Conservation (phyloP, 73 alveolate species). For the Paramecium sexaurelia region DNA sequence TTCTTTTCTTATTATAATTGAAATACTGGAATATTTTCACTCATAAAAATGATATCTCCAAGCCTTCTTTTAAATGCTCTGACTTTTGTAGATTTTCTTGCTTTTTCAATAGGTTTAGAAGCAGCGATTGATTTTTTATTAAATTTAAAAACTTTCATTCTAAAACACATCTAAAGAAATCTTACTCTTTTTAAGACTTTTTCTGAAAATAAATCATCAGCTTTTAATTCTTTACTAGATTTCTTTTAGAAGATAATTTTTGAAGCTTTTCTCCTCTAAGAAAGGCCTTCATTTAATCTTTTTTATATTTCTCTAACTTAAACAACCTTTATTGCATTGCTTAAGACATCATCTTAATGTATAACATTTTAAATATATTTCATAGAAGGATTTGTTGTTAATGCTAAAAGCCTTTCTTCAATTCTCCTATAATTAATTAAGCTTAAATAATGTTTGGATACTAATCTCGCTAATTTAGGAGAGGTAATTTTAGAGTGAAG, state of each 20-base stretch:
- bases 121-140: neutral
- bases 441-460: conserved; percentile 28
- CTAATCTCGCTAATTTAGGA: neutral
- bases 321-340: neutral
- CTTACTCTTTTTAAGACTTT: conserved; percentile 32
- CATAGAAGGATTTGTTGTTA: neutral
- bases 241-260: neutral
- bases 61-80: conserved; percentile 31
- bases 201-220: conserved; percentile 23
- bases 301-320: conserved; percentile 27
- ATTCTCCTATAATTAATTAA: neutral
- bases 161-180: conserved; percentile 29
- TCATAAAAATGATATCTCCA: conserved; percentile 8
- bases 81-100: neutral
- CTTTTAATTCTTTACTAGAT: neutral
- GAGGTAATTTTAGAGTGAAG: conserved; percentile 9
- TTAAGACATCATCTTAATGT: neutral
- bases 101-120: neutral
- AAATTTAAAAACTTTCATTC: conserved; percentile 20
- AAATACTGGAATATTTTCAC: conserved; percentile 30
- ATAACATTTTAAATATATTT: neutral
- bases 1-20: neutral
- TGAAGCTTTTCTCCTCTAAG: conserved; percentile 9
- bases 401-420: neutral
- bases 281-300: conserved; percentile 44